These are phyloP conservation scores for Ceratobasidium sp. DNA, from an alignment of 1,284 basidiomycete genomes.

Conservation along the genomic window DNA sequence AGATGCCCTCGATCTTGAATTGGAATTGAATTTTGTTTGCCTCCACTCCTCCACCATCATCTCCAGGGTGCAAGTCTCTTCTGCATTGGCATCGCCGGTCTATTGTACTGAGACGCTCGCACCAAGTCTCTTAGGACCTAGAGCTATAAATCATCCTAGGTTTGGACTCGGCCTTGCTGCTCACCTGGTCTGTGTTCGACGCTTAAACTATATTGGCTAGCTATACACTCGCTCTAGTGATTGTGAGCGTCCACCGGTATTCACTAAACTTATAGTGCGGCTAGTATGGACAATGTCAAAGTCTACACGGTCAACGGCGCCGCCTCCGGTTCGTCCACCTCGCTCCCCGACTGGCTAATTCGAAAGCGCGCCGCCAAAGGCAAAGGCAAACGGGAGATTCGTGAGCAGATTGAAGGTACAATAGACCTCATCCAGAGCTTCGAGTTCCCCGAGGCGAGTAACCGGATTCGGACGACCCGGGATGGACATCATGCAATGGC, in stretches of 20 bases:
- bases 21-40: conserved; percentile 44
- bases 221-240: not conserved
- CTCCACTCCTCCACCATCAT: conserved; percentile 10
- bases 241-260: not conserved
- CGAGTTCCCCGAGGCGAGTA: conserved; percentile 97
- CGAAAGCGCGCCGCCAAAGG: conserved; percentile 73
- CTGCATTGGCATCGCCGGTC: no score
- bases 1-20: conserved; percentile 11
- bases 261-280: not conserved
- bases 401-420: conserved; percentile 80
- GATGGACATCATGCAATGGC: conserved; percentile 95
- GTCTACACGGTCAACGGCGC: conserved; percentile 94
- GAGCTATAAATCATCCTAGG: not conserved
- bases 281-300: conserved; percentile 64
- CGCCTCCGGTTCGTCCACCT: conserved; percentile 83
- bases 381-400: conserved; percentile 72
- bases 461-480: conserved; percentile 88
- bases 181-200: no score
- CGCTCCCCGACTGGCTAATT: conserved; percentile 90
- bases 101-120: no score
- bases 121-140: no score
- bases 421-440: conserved; percentile 95
- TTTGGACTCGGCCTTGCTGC: not conserved
- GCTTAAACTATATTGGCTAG: not conserved
- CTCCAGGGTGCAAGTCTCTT: not conserved